Evolutionary conservation across 78 protist species (phyloP), one percentile per base, ranked within the genome.

Genomic region (Planoprotostelium fungivorum): DNA sequence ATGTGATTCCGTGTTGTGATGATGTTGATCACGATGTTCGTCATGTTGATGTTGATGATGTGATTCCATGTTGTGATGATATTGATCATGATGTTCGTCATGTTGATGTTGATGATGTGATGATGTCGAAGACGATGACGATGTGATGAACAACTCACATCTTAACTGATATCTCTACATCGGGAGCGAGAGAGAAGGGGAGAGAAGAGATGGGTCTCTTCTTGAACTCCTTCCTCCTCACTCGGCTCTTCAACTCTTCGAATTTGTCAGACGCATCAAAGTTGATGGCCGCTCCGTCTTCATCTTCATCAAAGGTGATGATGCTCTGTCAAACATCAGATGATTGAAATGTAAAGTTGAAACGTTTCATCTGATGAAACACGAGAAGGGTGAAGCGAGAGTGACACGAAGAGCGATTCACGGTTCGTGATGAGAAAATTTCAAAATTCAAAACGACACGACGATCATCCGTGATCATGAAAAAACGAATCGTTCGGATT

Each of bases 161-260:
- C 73, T 51, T 51, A 5, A 51, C 73, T 5, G 5, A 25, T 5
- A 51, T 51, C 73, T 51, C 73, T 16, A 51, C 73, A 51, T 16
- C 73, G 16, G 73, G 73, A 51, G 73, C 73, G 73, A 51, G 5
- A 16, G 16, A 5, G 16, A 51, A 51, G 31, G 5, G 5, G 5
- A 51, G 73, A 51, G 31, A 25, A 16, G 73, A 5, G 5, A 16
- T 51, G 28, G 89, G 63, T 1, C 95, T 29, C 51, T 93, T 93
- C 35, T 93, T 93, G 63, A 90, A 89, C 37, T 93, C 90, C 86
- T 93, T 93, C 36, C 95, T 38, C 36, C 89, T 93, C 36, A 93
- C 39, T 84, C 86, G 73, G 29, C 35, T 29, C 16, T 10, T 1
- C 29, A 94, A n/a, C 35, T 88, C 92, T 25, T 37, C 29, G 83